Conservation (phyloP, 768 basidiomycete genomes). For the Podaxis sp. region DNA sequence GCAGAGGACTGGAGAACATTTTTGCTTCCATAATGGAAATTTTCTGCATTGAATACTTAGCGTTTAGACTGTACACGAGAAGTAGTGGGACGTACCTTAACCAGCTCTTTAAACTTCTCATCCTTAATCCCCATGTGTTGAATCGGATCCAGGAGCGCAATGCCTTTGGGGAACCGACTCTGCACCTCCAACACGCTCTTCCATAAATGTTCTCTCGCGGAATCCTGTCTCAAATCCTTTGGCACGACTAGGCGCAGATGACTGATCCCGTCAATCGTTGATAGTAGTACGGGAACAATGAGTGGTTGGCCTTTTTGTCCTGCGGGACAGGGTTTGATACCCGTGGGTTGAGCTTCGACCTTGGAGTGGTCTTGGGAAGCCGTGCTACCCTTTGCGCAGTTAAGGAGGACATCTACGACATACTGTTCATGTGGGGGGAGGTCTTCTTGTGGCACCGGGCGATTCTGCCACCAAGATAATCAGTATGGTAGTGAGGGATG, state of each 20-base stretch:
- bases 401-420: slow-evolving; percentile 88
- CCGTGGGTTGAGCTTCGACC: slow-evolving; percentile 58
- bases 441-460: slow-evolving; percentile 68
- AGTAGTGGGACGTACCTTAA: slow-evolving; percentile 56
- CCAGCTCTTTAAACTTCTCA: slow-evolving; percentile 83
- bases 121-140: slow-evolving; percentile 96
- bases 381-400: slow-evolving; percentile 64
- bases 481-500: background rate
- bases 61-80: background rate
- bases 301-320: slow-evolving; percentile 79
- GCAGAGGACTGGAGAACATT: slow-evolving; percentile 76
- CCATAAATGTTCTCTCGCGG: slow-evolving; percentile 80
- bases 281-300: slow-evolving; percentile 85
- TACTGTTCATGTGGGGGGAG: slow-evolving; percentile 86
- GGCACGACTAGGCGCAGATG: slow-evolving; percentile 86
- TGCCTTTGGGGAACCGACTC: slow-evolving; percentile 83
- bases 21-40: slow-evolving; percentile 87
- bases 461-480: slow-evolving; percentile 42
- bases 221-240: slow-evolving; percentile 81
- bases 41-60: slow-evolving; percentile 54
- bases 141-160: slow-evolving; percentile 86
- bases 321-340: slow-evolving; percentile 71
- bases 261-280: slow-evolving; percentile 84
- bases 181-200: slow-evolving; percentile 93
- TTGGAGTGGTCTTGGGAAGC: slow-evolving; percentile 59